phyloP scores from a whole-genome alignment of 148 eudicot genomes.

The Fagopyrum esculentum region DNA sequence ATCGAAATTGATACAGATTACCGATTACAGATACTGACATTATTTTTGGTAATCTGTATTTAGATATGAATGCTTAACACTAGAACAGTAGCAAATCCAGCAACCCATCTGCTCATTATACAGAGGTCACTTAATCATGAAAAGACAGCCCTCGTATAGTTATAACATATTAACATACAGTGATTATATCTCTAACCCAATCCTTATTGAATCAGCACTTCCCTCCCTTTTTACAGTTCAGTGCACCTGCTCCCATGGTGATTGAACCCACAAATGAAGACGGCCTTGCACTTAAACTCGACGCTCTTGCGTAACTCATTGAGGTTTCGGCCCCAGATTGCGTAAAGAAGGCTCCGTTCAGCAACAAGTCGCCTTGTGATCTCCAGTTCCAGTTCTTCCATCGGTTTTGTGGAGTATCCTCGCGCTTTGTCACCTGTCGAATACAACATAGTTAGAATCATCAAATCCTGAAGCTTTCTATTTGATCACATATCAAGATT shows the following conservation, averaged over 20 bases:
- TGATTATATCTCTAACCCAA: background rate
- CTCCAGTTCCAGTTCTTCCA: constrained; percentile 63
- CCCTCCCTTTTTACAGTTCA: constrained; percentile 35
- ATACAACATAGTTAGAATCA: background rate
- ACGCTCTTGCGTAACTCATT: constrained; percentile 41
- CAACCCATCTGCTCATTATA: constrained; percentile 3
- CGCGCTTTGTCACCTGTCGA: constrained; percentile 54
- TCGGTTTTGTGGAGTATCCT: constrained; percentile 38
- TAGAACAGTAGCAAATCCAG: background rate
- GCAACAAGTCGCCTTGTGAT: constrained; percentile 50
- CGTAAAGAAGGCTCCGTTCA: constrained; percentile 53
- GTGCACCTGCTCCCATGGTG: constrained; percentile 34
- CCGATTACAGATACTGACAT: background rate
- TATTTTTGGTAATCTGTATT: background rate
- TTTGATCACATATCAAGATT: background rate
- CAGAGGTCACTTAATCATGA: constrained; percentile 2
- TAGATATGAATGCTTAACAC: background rate
- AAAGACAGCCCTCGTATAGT: background rate
- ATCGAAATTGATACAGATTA: background rate
- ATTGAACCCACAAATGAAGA: constrained; percentile 33
- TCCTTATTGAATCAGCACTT: constrained; percentile 22
- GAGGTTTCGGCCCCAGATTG: constrained; percentile 40
- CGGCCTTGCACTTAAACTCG: constrained; percentile 43
- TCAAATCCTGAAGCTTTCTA: background rate
- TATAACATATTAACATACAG: background rate